A percentile compares a stretch with the other conserved stretches of the same genome.
phyloP scores from a whole-genome alignment of 352 stramenopile species.

The Globisporangium rhizosaccharum region DNA sequence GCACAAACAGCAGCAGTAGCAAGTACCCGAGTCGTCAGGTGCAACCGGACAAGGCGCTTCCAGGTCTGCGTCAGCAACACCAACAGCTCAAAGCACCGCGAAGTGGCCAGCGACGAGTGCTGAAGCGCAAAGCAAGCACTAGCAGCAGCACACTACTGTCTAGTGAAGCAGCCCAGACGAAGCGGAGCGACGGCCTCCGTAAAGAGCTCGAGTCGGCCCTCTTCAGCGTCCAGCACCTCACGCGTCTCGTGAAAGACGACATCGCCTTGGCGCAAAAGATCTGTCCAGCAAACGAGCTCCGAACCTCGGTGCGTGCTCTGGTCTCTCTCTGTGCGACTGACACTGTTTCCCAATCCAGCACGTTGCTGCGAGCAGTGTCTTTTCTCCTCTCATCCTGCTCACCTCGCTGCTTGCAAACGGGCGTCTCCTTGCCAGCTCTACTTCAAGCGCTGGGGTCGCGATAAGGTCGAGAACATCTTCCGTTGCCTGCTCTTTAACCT shows the following conservation, averaged over 20 bases:
- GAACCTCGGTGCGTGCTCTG: slow-evolving; percentile 32
- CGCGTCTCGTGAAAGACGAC: slow-evolving; percentile 65
- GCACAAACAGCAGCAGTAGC: neutral
- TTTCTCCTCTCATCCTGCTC: neutral
- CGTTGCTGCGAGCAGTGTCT: neutral
- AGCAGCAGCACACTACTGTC: neutral
- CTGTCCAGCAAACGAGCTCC: slow-evolving; percentile 50
- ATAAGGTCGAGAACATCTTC: slow-evolving; percentile 78
- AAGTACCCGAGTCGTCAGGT: neutral
- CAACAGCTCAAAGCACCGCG: neutral
- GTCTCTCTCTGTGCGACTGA: neutral
- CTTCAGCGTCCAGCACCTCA: slow-evolving; percentile 60
- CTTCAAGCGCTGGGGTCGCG: slow-evolving; percentile 74
- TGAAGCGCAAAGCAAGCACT: slow-evolving; percentile 2
- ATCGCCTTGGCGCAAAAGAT: slow-evolving; percentile 68
- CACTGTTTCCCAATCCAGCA: neutral
- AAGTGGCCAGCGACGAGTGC: neutral
- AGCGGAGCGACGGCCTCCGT: slow-evolving; percentile 25
- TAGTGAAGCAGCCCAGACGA: neutral
- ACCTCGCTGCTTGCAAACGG: neutral
- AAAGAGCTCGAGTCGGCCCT: slow-evolving; percentile 56
- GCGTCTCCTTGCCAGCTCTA: slow-evolving; percentile 31
- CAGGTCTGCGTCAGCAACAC: neutral
- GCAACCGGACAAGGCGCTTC: slow-evolving; percentile 6
- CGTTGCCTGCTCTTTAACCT: slow-evolving; percentile 61